A percentile compares a stretch with the other conserved stretches of the same genome.
Evolutionary conservation across 2,329 filamentous ascomycete genomes (phyloP).

Genomic region (Cladosporium sp.): DNA sequence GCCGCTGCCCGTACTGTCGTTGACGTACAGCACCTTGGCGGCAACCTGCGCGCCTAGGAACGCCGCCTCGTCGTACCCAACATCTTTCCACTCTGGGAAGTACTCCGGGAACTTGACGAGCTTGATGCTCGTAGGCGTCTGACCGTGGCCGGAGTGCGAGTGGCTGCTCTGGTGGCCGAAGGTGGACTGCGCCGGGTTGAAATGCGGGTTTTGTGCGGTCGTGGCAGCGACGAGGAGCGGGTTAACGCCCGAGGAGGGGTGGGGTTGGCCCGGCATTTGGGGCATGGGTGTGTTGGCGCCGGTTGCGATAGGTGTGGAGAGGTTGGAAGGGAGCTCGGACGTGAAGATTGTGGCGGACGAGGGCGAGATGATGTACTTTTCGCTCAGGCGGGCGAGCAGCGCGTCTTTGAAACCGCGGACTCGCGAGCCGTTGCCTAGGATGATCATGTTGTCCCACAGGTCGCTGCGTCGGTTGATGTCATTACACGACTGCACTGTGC

Average conservation of each 20-base stretch:
- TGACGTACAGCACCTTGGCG: conserved; percentile 66
- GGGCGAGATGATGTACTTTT: conserved; percentile 84
- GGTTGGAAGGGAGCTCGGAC: conserved; percentile 87
- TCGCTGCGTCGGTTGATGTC: conserved; percentile 78
- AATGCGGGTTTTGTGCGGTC: conserved; percentile 55
- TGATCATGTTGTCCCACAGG: conserved; percentile 86
- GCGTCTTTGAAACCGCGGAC: conserved; percentile 79
- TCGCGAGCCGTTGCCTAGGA: conserved; percentile 80
- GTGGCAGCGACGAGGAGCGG: conserved; percentile 89
- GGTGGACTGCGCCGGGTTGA: conserved; percentile 32
- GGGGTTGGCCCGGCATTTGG: conserved; percentile 36
- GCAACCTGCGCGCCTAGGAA: conserved; percentile 86
- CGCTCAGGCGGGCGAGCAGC: conserved; percentile 69
- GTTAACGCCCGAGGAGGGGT: conserved; percentile 57
- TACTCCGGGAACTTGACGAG: conserved; percentile 72
- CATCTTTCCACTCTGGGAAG: conserved; percentile 80
- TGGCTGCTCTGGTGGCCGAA: conserved; percentile 20
- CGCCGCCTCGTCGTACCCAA: conserved; percentile 69
- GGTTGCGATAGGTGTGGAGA: conserved; percentile 84
- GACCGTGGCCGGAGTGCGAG: conserved; percentile 56
- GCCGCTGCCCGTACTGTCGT: conserved; percentile 58
- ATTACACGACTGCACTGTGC: conserved; percentile 72
- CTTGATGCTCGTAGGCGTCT: conserved; percentile 81
- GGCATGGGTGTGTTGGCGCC: conserved; percentile 83
- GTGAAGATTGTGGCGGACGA: conserved; percentile 95